A percentile compares a stretch with the other conserved stretches of the same genome.
Conservation (phyloP, 768 basidiomycete species). For the Podaxis pistillaris region DNA sequence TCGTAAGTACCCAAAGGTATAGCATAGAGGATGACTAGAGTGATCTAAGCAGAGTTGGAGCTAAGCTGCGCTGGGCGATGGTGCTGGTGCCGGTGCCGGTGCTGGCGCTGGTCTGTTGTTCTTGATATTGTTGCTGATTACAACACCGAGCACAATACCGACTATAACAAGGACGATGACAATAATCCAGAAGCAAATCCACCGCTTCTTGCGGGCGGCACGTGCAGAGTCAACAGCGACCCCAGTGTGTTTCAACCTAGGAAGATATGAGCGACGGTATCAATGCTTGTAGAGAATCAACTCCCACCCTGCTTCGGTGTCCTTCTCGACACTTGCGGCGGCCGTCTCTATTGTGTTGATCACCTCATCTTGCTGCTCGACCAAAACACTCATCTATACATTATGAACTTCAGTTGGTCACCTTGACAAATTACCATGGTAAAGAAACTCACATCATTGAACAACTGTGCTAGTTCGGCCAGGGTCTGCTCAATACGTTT, state of each 20-base stretch:
- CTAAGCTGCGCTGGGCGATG: not conserved
- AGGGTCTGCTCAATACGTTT: slow-evolving; percentile 93
- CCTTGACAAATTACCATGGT: not conserved
- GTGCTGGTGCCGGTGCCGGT: not conserved
- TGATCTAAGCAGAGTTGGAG: not conserved
- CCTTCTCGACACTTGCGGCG: slow-evolving; percentile 72
- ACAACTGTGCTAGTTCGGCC: slow-evolving; percentile 90
- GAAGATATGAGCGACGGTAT: slow-evolving; percentile 11
- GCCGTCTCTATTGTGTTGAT: slow-evolving; percentile 81
- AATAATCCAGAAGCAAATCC: slow-evolving; percentile 88
- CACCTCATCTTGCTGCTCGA: slow-evolving; percentile 91
- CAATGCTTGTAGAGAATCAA: not conserved
- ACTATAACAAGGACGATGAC: slow-evolving; percentile 67
- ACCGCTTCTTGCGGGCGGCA: slow-evolving; percentile 90
- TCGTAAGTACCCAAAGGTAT: not conserved
- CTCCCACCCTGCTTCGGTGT: slow-evolving; percentile 80
- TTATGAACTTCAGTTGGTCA: not conserved
- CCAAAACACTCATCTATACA: slow-evolving; percentile 84
- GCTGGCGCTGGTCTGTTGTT: slow-evolving; percentile 16
- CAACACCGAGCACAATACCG: slow-evolving; percentile 59
- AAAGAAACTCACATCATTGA: slow-evolving; percentile 77
- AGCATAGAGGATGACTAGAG: slow-evolving; percentile 4
- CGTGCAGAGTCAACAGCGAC: slow-evolving; percentile 86
- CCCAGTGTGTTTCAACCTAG: slow-evolving; percentile 77
- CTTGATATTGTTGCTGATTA: slow-evolving; percentile 46